Percentiles rank a stretch among this genome's conserved stretches.
phyloP scores from a whole-genome alignment of 2,329 filamentous ascomycete species.

The Reticulascus tulasneorum region DNA sequence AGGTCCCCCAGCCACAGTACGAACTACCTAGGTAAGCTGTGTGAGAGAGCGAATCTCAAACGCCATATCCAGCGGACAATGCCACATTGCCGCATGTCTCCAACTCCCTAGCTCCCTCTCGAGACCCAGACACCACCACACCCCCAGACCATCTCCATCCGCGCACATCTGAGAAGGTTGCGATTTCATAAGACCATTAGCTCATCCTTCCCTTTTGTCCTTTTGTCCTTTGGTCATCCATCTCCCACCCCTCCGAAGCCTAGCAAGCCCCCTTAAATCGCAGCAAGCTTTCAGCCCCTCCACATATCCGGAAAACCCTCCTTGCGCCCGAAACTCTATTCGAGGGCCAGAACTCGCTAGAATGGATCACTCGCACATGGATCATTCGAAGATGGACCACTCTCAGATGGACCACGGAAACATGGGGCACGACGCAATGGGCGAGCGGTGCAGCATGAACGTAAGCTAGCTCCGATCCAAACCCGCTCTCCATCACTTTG shows the following conservation, averaged over 20 bases:
- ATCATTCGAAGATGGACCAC: conserved; percentile 44
- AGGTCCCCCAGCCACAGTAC: too few relatives aligned
- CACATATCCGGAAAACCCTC: neutral
- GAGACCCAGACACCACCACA: neutral
- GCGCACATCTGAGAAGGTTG: conserved; percentile 1
- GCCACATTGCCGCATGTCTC: too few relatives aligned
- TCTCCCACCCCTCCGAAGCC: neutral
- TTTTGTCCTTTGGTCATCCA: neutral
- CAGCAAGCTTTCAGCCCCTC: neutral
- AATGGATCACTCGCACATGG: conserved; percentile 41
- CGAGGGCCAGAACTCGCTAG: conserved; percentile 5
- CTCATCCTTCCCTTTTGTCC: neutral
- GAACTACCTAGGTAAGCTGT: too few relatives aligned
- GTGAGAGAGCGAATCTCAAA: too few relatives aligned
- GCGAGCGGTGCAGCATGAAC: conserved; percentile 82
- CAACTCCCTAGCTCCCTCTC: conserved; percentile 6
- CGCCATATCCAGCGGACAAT: too few relatives aligned
- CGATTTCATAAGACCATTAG: too few relatives aligned
- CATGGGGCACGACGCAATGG: conserved; percentile 60
- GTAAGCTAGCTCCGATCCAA: conserved; percentile 43
- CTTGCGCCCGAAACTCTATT: neutral
- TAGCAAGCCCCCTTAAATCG: neutral
- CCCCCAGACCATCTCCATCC: conserved; percentile 1
- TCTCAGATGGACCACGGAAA: conserved; percentile 40
- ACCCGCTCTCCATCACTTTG: neutral